Evolutionary conservation across 2,329 filamentous ascomycete genomes (phyloP), one percentile per base, ranked within the genome.

Genomic region (Orbilia javanica): DNA sequence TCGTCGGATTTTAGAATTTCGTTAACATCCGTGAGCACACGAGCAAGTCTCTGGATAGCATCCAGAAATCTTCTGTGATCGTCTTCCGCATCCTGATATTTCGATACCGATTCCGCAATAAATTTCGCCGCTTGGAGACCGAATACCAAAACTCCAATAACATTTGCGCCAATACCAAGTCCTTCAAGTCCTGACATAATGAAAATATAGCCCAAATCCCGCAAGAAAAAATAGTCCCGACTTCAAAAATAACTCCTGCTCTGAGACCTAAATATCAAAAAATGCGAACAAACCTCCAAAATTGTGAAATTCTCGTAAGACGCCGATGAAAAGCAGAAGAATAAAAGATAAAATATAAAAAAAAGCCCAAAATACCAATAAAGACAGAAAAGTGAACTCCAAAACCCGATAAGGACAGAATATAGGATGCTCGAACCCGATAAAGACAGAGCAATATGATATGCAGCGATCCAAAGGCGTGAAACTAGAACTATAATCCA

Each of bases 71-170:
- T 39, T 7, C 8, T n/a, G 27, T 50, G 36, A 15, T 78, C 67
- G 11, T 68, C 74, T 22, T 71, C 74, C 0, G 34, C 44, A 48
- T 55, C 62, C 22, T 63, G 31, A 31, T 68, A 72, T 31, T 50
- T 67, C 5, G 60, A 63, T 31, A 68, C 53, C 15, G 67, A 67
- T 27, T 78, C 62, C 8, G 18, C 50, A 11, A 78, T 67, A 18
- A 78, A 71, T 15, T 48, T 72, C 8, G 42, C 46, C 4, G 62
- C 67, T 20, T 72, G 60, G 1, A 72, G 18, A 53, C 66, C 70
- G 10, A 68, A 36, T 2, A 50, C 50, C 10, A 73, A 15, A 39
- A 66, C 50, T 46, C 69, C 69, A 25, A 60, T 22, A 39, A 66
- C 69, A 36, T 64, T 50, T 8, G 69, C 62, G 10, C 27, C 39